These are phyloP conservation scores for Sanghuangporus baumii DNA, from an alignment of 1,284 basidiomycete species.

Conservation along the genomic window DNA sequence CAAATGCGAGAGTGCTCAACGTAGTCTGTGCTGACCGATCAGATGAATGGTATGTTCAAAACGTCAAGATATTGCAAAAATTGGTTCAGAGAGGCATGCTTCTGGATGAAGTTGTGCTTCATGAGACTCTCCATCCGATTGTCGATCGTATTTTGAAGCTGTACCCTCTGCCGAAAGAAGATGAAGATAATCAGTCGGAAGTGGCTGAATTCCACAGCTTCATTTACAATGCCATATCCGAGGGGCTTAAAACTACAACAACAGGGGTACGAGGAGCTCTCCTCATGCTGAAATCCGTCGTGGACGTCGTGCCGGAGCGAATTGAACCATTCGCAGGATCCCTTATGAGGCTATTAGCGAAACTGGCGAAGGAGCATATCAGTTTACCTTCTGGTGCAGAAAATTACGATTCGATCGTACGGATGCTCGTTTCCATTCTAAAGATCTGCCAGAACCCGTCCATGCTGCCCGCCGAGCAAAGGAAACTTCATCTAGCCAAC, in stretches of 20 bases:
- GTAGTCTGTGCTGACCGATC: conserved; percentile 82
- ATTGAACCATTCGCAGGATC: conserved; percentile 77
- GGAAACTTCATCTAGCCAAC: conserved; percentile 67
- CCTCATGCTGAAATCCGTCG: conserved; percentile 84
- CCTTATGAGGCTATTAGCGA: conserved; percentile 83
- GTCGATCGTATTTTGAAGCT: conserved; percentile 85
- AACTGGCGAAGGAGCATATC: conserved; percentile 87
- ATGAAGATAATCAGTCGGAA: conserved; percentile 60
- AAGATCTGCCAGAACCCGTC: conserved; percentile 69
- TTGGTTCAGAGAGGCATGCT: conserved; percentile 87
- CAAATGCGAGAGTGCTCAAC: conserved; percentile 86
- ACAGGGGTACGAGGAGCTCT: conserved; percentile 71
- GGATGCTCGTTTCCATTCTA: conserved; percentile 59
- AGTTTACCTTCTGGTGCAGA: conserved; percentile 42
- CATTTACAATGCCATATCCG: conserved; percentile 73
- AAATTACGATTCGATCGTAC: conserved; percentile 54
- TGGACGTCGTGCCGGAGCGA: conserved; percentile 79
- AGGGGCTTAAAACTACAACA: conserved; percentile 74
- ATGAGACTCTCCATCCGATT: conserved; percentile 78
- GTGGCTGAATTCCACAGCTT: conserved; percentile 77
- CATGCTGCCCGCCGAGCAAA: conserved; percentile 62
- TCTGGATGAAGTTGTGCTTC: conserved; percentile 69
- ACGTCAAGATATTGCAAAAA: conserved; percentile 79
- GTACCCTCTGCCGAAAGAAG: conserved; percentile 79
- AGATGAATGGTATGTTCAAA: conserved; percentile 77